Base-by-base conservation (phyloP, 352 stramenopile genomes). In the Globisporangium spinosum region DNA sequence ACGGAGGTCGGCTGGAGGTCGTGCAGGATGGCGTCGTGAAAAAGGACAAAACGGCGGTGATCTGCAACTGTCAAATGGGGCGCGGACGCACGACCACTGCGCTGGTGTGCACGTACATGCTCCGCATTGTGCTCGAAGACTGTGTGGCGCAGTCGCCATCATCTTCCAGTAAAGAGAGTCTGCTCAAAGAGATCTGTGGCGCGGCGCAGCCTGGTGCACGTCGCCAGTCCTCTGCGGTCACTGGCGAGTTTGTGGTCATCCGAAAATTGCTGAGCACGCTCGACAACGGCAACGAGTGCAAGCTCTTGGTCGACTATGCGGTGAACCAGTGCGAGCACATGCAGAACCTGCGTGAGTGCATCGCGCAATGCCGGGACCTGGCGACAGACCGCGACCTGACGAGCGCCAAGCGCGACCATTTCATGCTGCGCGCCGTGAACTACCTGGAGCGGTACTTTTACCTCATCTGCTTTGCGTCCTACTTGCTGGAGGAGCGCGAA, bases 1-100 rank as follows among this genome's bases (percentile, higher is more conserved):
- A 4, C 20, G 51, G 23, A 58, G 25, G 25, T 22, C 27, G 29
- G 10, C 22, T 61, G 17, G 55, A 47, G 27, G 29, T 61, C 4
- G 27, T 45, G 29, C 55, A 29, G 32, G 29, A 23, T 27, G 34
- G 32, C 3, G 32, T 25, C 20, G 32, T 69, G 22, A 73, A 78
- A 22, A 75, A 75, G 51, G 58, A 64, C 29, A 84, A 80, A 68
- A 92, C 82, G 5, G 87, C 87, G 2, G 87, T 93, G 25, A 81
- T 97, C 45, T 97, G 90, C 73, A 97, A 97, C 60, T 97, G 90
- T 58, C 90, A 97, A 71, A 97, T 97, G 87, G 90, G 90, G 2
- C 83, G 89, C 22, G 90, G 89, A 5, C 78, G 89, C 20, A 97
- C 89, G 20, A 97, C 90, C 0, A 96, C 89, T 1, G 90, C 89